phyloP scores from a whole-genome alignment of 768 basidiomycete species.

The Paxillus ammoniavirescens region DNA sequence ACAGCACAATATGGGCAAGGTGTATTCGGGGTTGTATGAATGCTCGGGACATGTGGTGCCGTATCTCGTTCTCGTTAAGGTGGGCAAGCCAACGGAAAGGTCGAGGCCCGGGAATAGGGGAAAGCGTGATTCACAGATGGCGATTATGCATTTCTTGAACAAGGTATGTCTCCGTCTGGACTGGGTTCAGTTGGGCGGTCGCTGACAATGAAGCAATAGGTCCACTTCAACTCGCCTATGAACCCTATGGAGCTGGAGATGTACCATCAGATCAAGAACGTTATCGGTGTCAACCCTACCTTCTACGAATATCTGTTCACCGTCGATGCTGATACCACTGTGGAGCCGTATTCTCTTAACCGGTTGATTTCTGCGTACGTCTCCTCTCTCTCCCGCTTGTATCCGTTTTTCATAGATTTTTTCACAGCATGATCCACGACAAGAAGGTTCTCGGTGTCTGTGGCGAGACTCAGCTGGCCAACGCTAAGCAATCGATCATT shows the following conservation, averaged over 20 bases:
- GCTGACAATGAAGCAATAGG: slow-evolving; percentile 43
- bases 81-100: slow-evolving; percentile 94
- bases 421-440: slow-evolving; percentile 89
- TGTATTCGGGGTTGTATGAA: slow-evolving; percentile 95
- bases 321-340: slow-evolving; percentile 94
- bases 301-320: slow-evolving; percentile 97
- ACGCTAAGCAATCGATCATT: slow-evolving; percentile 91
- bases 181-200: too few species aligned
- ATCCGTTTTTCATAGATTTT: neutral
- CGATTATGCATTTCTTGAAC: slow-evolving; percentile 97
- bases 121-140: slow-evolving; percentile 97
- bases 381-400: neutral
- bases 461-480: slow-evolving; percentile 91
- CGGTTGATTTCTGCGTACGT: slow-evolving; percentile 91
- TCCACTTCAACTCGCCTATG: slow-evolving; percentile 97
- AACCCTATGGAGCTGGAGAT: slow-evolving; percentile 96
- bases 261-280: slow-evolving; percentile 99
- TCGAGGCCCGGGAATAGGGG: slow-evolving; percentile 95
- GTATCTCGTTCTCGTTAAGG: slow-evolving; percentile 88
- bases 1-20: slow-evolving; percentile 98
- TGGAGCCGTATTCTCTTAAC: slow-evolving; percentile 84
- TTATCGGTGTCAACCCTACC: slow-evolving; percentile 97
- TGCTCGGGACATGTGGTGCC: slow-evolving; percentile 94
- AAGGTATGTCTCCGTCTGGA: slow-evolving; percentile 50
- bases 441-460: slow-evolving; percentile 92